Percentiles rank a stretch among this genome's conserved stretches.
phyloP scores from a whole-genome alignment of 78 protist species.

The Chrysochromulina tobinii region DNA sequence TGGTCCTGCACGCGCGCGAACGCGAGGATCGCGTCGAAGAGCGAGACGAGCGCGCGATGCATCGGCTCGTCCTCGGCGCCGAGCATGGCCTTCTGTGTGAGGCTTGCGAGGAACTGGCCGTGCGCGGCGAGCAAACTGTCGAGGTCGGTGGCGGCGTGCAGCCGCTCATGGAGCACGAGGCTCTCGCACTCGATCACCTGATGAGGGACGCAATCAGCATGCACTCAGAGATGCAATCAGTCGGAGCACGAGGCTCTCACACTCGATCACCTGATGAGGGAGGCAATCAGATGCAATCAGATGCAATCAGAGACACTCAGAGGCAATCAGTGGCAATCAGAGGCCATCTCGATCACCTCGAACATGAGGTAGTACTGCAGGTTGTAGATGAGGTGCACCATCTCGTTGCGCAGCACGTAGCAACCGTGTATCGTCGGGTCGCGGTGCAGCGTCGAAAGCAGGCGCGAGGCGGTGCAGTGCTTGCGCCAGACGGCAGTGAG shows the following conservation, averaged over 20 bases:
- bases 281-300: background rate
- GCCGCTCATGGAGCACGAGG: background rate
- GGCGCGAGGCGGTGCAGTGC: background rate
- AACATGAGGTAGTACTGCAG: conserved; percentile 39
- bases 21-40: background rate
- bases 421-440: background rate
- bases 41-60: background rate
- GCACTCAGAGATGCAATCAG: background rate
- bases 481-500: background rate
- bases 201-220: no score
- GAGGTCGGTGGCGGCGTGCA: background rate
- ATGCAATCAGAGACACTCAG: background rate
- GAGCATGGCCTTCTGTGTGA: background rate
- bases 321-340: background rate
- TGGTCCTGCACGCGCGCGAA: background rate
- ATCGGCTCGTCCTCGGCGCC: background rate
- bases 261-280: background rate
- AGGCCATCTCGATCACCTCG: conserved; percentile 19
- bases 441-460: background rate
- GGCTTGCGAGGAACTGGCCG: background rate
- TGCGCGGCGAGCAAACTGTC: background rate
- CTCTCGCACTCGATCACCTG: background rate
- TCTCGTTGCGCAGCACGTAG: background rate
- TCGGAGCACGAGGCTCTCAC: background rate
- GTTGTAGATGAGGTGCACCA: conserved; percentile 22